Evolutionary conservation across 176 grass and related monocot species (phyloP).

Genomic region (Poa annua): DNA sequence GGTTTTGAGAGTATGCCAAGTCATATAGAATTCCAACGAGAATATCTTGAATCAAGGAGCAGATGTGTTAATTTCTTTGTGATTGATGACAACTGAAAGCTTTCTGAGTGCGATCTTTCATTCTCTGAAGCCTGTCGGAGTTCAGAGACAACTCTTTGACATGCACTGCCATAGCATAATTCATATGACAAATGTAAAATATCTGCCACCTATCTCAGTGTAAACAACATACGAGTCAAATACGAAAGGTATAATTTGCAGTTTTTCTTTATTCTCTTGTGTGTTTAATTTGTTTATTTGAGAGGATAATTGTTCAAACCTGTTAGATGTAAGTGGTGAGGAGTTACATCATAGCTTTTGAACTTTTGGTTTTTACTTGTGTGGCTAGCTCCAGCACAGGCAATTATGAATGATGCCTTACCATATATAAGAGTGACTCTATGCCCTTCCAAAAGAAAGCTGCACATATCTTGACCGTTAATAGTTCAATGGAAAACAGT

Average conservation of each 20-base stretch:
- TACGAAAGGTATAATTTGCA: slow-evolving; percentile 21
- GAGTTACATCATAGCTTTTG: neutral
- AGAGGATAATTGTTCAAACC: neutral
- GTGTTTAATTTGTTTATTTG: slow-evolving; percentile 1
- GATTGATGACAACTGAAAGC: neutral
- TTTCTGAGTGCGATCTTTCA: slow-evolving; percentile 1
- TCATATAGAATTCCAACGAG: slow-evolving; percentile 8
- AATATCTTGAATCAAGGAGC: slow-evolving; percentile 20
- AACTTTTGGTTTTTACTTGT: neutral
- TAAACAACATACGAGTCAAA: slow-evolving; percentile 35
- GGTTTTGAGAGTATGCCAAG: slow-evolving; percentile 31
- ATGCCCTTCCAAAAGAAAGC: neutral
- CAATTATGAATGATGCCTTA: slow-evolving; percentile 12
- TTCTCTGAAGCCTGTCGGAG: slow-evolving; percentile 35
- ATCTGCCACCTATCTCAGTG: slow-evolving; percentile 25
- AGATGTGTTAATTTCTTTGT: neutral
- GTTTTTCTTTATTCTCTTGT: neutral
- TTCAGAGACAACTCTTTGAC: neutral
- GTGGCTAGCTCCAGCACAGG: slow-evolving; percentile 10
- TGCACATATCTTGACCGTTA: neutral
- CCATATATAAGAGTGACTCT: slow-evolving; percentile 5
- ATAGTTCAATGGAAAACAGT: slow-evolving; percentile 1
- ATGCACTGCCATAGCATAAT: neutral
- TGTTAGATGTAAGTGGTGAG: neutral
- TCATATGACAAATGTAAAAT: slow-evolving; percentile 32